Evolutionary conservation across 2,329 filamentous ascomycete species (phyloP).

Genomic region (Xylariomycetidae sp.): DNA sequence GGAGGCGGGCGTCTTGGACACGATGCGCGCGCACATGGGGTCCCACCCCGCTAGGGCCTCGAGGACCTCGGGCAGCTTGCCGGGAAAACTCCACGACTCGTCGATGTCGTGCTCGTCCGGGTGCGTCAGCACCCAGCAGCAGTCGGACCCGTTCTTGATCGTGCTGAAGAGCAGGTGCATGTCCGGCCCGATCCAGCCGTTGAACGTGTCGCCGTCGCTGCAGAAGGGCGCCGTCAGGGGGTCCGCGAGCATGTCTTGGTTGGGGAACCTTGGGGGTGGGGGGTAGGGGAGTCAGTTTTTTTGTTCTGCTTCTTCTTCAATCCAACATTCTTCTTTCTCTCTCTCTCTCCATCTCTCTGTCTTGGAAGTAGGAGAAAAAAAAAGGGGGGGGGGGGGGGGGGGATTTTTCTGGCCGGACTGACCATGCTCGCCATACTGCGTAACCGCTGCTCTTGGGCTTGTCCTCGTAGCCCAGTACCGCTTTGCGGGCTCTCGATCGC

Average conservation of each 20-base stretch:
- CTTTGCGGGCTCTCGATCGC: constrained; percentile 45
- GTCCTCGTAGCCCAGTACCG: constrained; percentile 47
- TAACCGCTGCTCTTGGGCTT: constrained; percentile 48
- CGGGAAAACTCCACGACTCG: constrained; percentile 51
- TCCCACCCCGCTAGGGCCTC: constrained; percentile 49
- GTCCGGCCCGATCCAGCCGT: constrained; percentile 54
- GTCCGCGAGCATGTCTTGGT: constrained; percentile 47
- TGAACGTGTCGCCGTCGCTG: constrained; percentile 53
- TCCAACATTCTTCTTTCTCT: too few species aligned
- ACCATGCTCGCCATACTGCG: constrained; percentile 50
- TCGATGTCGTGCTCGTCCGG: constrained; percentile 49
- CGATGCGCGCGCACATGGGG: constrained; percentile 35
- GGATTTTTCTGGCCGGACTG: too few species aligned
- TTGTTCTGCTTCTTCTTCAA: too few species aligned
- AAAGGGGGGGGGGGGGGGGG: too few species aligned
- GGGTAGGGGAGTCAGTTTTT: too few species aligned
- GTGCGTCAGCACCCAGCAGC: constrained; percentile 56
- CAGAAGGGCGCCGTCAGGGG: constrained; percentile 50
- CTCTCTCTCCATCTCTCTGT: too few species aligned
- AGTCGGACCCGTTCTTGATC: constrained; percentile 50
- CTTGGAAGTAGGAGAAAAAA: too few species aligned
- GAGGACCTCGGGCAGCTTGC: constrained; percentile 47
- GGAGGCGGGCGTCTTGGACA: constrained; percentile 39
- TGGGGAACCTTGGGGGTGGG: constrained; percentile 40
- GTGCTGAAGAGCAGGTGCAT: constrained; percentile 54